Base-by-base conservation (phyloP, 2,329 filamentous ascomycete genomes). In the Xylariaceae sp. region DNA sequence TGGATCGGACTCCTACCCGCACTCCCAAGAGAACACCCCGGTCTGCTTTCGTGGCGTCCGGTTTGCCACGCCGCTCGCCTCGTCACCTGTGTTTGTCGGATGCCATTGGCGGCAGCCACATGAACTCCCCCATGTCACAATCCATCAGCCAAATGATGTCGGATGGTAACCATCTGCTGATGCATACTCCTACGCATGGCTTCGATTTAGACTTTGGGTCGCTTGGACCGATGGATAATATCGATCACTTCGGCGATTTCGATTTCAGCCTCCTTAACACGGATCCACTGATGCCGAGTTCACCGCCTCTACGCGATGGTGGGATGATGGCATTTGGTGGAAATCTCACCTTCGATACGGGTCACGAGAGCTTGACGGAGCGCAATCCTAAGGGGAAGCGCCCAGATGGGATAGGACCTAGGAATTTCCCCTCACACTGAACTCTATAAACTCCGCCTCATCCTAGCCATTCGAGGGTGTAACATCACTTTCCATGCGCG, bases 111-210 rank as follows among this genome's bases (percentile, higher is more conserved):
- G 22, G 22, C 4, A 27, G 22, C 22, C 22, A 27, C 22, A 5
- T 7, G 7, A 27, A 27, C 22, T 27, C 22, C 22, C 61, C 62
- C 1, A 39, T 64, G 35, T 58, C 62, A 5, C 52, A 53, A 22
- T 59, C 83, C 18, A 75, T 89, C 33, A 80, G 78, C 55, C 78
- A 86, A 58, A 72, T 89, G 52, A 72, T 88, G 17, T 83, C 78
- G 7, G 80, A 85, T 52, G 72, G 71, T 10, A 72, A 75, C 47
- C 64, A 73, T 39, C 75, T 79, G 58, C 69, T 66, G 10, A 69
- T 59, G 53, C 71, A 62, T 2, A 62, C 66, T 33, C 71, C 65
- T 49, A 64, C 69, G 35, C 65, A 67, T 31, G 59, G 71, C 32
- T 66, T 63, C 22, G 72, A 76, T 38, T 57, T 79, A 11, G 75